phyloP scores from a whole-genome alignment of 2,329 filamentous ascomycete species.

The Talaromyces sp. region DNA sequence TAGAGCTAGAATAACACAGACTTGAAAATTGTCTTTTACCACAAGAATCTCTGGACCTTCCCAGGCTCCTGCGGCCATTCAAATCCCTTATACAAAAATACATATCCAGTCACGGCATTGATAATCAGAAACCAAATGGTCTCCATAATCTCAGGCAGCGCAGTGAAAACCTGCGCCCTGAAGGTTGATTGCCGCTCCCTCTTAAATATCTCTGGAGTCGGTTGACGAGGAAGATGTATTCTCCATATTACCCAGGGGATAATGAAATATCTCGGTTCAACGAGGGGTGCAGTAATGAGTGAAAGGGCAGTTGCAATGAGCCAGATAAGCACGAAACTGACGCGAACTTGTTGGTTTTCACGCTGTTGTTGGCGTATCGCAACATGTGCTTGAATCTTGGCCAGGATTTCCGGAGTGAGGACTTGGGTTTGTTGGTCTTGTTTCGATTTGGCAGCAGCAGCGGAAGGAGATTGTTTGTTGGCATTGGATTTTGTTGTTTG shows the following conservation, averaged over 20 bases:
- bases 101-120: constrained; percentile 52
- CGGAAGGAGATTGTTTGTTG: constrained; percentile 20
- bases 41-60: constrained; percentile 59
- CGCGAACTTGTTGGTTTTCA: constrained; percentile 31
- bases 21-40: constrained; percentile 34
- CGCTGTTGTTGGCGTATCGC: constrained; percentile 29
- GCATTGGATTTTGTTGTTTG: constrained; percentile 22
- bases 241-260: constrained; percentile 93
- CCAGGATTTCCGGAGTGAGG: constrained; percentile 29
- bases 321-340: constrained; percentile 59
- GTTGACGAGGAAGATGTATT: constrained; percentile 63
- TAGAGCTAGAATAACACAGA: background rate
- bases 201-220: constrained; percentile 26
- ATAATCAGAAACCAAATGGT: constrained; percentile 56
- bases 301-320: constrained; percentile 71
- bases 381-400: constrained; percentile 30
- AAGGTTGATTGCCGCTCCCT: constrained; percentile 23
- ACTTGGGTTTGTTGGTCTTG: constrained; percentile 22
- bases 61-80: constrained; percentile 58
- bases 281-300: constrained; percentile 81
- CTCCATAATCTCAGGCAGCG: constrained; percentile 45
- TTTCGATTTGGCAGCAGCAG: background rate
- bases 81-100: constrained; percentile 57
- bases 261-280: constrained; percentile 95
- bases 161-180: constrained; percentile 26